phyloP scores from a whole-genome alignment of 352 stramenopile genomes.

The Halophytophthora batemanensis region DNA sequence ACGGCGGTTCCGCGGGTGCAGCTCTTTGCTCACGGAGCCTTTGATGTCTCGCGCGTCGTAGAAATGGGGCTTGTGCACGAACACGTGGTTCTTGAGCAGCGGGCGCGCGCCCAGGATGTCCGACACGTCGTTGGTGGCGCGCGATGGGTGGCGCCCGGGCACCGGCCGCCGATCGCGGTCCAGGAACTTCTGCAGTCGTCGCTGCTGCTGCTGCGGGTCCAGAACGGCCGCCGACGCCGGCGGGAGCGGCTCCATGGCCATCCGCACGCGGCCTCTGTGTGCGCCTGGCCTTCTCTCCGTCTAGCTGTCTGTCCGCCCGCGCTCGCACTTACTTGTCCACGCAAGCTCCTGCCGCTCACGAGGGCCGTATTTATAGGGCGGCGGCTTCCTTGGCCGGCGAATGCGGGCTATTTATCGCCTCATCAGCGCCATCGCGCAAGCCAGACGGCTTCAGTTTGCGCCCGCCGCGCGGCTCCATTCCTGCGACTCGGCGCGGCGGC shows the following conservation, averaged over 20 bases:
- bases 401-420: too few relatives aligned
- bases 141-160: constrained; percentile 26
- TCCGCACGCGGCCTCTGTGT: background rate
- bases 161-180: constrained; percentile 27
- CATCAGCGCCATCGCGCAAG: too few relatives aligned
- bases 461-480: too few relatives aligned
- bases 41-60: constrained; percentile 57
- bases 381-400: too few relatives aligned
- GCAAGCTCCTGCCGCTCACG: too few relatives aligned
- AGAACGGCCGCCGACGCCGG: constrained; percentile 11
- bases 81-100: constrained; percentile 60
- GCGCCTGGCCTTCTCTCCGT: too few relatives aligned
- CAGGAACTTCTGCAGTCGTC: constrained; percentile 43
- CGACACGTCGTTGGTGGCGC: constrained; percentile 61
- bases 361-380: too few relatives aligned
- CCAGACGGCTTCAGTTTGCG: too few relatives aligned
- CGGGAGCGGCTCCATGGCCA: constrained; percentile 18
- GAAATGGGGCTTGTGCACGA: constrained; percentile 65
- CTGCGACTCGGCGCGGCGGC: background rate
- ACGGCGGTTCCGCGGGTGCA: constrained; percentile 49
- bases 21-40: constrained; percentile 54
- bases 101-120: constrained; percentile 54
- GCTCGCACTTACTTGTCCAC: too few relatives aligned
- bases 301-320: background rate
- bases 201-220: constrained; percentile 32